phyloP scores from a whole-genome alignment of 2,329 filamentous ascomycete genomes.

The Colletotrichum orbiculare region DNA sequence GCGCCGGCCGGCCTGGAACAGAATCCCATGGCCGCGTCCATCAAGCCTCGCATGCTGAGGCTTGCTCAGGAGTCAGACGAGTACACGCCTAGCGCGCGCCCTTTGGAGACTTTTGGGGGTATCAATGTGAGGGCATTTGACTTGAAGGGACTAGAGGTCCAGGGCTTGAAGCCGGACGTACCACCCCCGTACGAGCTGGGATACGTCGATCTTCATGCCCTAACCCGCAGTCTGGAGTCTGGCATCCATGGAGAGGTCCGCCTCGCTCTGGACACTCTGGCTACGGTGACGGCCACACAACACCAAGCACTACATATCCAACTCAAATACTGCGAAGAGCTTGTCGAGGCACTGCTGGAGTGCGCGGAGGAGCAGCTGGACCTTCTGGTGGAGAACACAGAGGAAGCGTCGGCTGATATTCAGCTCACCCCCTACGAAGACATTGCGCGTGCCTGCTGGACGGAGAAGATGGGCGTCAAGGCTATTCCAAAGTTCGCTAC shows the following conservation, averaged over 20 bases:
- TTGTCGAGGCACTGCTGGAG: conserved; percentile 88
- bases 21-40: conserved; percentile 32
- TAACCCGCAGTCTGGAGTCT: conserved; percentile 90
- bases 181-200: conserved; percentile 83
- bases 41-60: conserved; percentile 49
- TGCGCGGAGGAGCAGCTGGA: conserved; percentile 92
- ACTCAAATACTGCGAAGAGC: conserved; percentile 82
- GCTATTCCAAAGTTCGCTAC: conserved; percentile 81
- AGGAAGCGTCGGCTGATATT: conserved; percentile 88
- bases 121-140: conserved; percentile 74
- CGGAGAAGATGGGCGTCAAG: conserved; percentile 78
- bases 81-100: conserved; percentile 66
- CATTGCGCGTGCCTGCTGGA: conserved; percentile 79
- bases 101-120: conserved; percentile 74
- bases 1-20: conserved; percentile 39
- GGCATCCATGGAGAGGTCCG: conserved; percentile 92
- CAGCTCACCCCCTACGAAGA: conserved; percentile 89
- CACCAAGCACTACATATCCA: conserved; percentile 72
- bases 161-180: conserved; percentile 77
- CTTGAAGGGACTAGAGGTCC: conserved; percentile 74
- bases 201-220: conserved; percentile 87
- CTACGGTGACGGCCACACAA: conserved; percentile 72
- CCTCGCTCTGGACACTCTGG: conserved; percentile 86
- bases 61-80: conserved; percentile 60
- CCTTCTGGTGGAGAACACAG: conserved; percentile 82